phyloP scores from a whole-genome alignment of 768 basidiomycete species.

The Thelephora ganbajun region DNA sequence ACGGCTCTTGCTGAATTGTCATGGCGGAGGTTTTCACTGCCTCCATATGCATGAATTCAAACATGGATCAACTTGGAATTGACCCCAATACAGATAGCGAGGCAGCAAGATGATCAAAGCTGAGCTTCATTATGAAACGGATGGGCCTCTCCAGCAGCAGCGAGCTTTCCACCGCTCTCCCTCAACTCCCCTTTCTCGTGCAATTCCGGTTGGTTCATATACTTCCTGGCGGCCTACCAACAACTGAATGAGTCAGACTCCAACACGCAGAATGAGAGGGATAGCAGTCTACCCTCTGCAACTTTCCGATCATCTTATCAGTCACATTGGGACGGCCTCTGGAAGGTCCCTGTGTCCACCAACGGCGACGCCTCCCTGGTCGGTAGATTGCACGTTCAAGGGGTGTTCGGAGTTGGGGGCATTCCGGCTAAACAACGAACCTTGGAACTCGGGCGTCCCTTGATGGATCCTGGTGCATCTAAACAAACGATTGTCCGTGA shows the following conservation, averaged over 20 bases:
- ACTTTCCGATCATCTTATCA: constrained; percentile 47
- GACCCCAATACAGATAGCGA: too few species aligned
- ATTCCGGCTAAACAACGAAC: neutral
- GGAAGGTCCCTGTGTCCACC: constrained; percentile 20
- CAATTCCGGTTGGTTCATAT: constrained; percentile 29
- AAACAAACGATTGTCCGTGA: neutral
- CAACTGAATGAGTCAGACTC: neutral
- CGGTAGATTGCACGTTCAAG: constrained; percentile 20
- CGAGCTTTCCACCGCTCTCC: constrained; percentile 36
- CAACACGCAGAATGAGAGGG: neutral
- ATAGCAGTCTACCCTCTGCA: constrained; percentile 29
- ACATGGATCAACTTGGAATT: too few species aligned
- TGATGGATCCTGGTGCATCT: neutral
- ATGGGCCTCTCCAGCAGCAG: constrained; percentile 24
- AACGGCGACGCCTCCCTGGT: constrained; percentile 21
- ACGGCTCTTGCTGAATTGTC: too few species aligned
- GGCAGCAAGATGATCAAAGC: too few species aligned
- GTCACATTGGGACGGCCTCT: constrained; percentile 25
- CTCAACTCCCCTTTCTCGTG: constrained; percentile 46
- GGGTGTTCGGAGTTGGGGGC: constrained; percentile 16
- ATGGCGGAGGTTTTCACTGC: too few species aligned
- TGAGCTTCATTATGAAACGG: constrained; percentile 25
- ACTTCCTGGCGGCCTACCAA: constrained; percentile 34
- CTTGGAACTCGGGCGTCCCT: neutral
- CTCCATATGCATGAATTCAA: too few species aligned